phyloP scores from a whole-genome alignment of 768 basidiomycete genomes.

The Mycena pura region DNA sequence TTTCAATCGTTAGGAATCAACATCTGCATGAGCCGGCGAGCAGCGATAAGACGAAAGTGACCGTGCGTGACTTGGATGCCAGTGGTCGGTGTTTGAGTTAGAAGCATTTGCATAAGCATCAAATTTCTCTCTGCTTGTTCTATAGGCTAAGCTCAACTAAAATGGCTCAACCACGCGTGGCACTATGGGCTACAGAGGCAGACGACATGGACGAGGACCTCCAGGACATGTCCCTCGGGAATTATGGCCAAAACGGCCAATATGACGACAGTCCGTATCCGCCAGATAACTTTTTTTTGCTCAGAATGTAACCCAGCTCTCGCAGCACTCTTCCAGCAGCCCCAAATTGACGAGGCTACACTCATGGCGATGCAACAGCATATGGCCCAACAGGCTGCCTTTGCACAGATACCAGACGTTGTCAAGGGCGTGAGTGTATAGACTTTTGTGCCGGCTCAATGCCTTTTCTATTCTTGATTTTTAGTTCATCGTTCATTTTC shows the following conservation, averaged over 20 bases:
- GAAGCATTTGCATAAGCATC: slow-evolving; percentile 2
- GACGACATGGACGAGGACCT: slow-evolving; percentile 77
- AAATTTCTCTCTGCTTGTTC: slow-evolving; percentile 19
- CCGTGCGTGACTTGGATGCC: too few relatives aligned
- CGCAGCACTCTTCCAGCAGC: slow-evolving; percentile 56
- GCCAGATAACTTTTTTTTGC: slow-evolving; percentile 2
- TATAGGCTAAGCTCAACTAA: slow-evolving; percentile 13
- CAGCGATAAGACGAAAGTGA: too few relatives aligned
- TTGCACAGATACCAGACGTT: slow-evolving; percentile 84
- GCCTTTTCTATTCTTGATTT: slow-evolving; percentile 17
- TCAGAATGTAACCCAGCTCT: slow-evolving; percentile 22
- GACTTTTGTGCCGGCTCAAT: slow-evolving; percentile 3
- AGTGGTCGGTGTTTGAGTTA: slow-evolving; percentile 3
- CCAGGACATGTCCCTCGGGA: slow-evolving; percentile 70
- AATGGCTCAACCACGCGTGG: slow-evolving; percentile 72
- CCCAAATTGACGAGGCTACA: slow-evolving; percentile 75
- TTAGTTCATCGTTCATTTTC: slow-evolving; percentile 94
- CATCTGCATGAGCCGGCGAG: too few relatives aligned
- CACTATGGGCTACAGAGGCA: slow-evolving; percentile 78
- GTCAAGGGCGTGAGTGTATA: slow-evolving; percentile 79
- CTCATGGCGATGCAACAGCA: slow-evolving; percentile 80
- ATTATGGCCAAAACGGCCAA: slow-evolving; percentile 69
- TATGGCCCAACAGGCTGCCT: slow-evolving; percentile 82
- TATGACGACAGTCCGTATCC: slow-evolving; percentile 67
- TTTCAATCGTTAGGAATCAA: too few relatives aligned